phyloP scores from a whole-genome alignment of 805 yeast genomes.

The Saccharomycopsis sp. region DNA sequence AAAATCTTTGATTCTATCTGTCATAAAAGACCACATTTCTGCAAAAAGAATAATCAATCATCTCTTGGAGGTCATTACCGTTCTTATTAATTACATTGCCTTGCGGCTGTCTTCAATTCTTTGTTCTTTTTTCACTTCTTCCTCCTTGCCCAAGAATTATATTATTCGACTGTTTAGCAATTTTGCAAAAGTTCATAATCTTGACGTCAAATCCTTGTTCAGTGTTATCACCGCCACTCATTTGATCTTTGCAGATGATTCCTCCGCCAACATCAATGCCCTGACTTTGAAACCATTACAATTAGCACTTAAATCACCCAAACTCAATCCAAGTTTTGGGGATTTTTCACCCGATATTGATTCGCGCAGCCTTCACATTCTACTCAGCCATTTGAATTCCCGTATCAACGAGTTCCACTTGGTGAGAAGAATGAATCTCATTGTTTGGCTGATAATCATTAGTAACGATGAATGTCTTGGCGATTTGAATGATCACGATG shows the following conservation, averaged over 20 bases:
- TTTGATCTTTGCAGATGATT: too few species aligned
- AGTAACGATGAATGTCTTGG: too few species aligned
- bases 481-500: too few species aligned
- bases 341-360: neutral
- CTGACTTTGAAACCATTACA: slow-evolving; percentile 10
- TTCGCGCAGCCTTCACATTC: neutral
- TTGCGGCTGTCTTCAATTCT: too few species aligned
- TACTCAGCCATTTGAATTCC: neutral
- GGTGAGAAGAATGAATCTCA: too few species aligned
- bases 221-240: neutral
- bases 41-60: neutral
- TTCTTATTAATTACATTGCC: slow-evolving; percentile 1
- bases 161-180: too few species aligned
- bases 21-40: neutral
- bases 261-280: too few species aligned
- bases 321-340: neutral
- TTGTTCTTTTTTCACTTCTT: too few species aligned
- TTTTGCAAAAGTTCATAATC: neutral
- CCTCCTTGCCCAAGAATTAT: too few species aligned
- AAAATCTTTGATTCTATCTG: neutral
- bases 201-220: neutral
- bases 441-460: too few species aligned
- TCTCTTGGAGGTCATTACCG: neutral
- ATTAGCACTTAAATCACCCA: slow-evolving; percentile 7
- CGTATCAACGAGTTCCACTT: neutral